Conservation (phyloP, 768 basidiomycete species). For the Mycena pura region DNA sequence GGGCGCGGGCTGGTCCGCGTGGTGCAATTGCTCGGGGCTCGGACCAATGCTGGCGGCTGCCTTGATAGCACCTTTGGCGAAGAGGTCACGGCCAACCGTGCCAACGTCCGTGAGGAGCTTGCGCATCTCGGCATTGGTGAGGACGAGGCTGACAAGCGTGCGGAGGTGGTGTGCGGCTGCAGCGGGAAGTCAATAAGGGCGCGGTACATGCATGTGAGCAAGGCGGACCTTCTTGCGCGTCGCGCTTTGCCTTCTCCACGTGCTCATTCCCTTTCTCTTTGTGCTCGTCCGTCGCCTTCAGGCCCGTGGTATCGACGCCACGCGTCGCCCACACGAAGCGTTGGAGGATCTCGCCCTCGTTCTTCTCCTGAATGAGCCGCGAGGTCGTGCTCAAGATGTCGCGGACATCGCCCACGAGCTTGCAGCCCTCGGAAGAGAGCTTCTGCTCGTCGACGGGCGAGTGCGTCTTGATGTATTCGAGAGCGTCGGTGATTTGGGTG, state of each 20-base stretch:
- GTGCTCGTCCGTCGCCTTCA: slow-evolving; percentile 36
- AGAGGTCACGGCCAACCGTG: slow-evolving; percentile 81
- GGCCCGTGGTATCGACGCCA: slow-evolving; percentile 46
- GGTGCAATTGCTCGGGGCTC: slow-evolving; percentile 60
- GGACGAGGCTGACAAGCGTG: slow-evolving; percentile 82
- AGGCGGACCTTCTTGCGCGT: slow-evolving; percentile 64
- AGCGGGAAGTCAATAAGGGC: neutral
- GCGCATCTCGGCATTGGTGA: slow-evolving; percentile 93
- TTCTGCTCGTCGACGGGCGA: slow-evolving; percentile 65
- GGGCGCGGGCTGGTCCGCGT: slow-evolving; percentile 74
- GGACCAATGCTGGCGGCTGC: slow-evolving; percentile 77
- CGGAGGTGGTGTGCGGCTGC: slow-evolving; percentile 85
- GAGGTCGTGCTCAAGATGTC: slow-evolving; percentile 77
- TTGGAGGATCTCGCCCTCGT: slow-evolving; percentile 90
- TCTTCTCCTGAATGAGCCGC: slow-evolving; percentile 77
- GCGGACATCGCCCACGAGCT: slow-evolving; percentile 77
- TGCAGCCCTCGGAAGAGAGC: slow-evolving; percentile 79
- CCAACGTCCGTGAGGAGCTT: slow-evolving; percentile 85
- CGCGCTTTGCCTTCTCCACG: slow-evolving; percentile 46
- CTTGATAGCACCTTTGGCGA: slow-evolving; percentile 75
- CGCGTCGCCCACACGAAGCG: slow-evolving; percentile 87
- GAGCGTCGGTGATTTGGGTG: slow-evolving; percentile 74
- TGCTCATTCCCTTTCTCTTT: slow-evolving; percentile 28
- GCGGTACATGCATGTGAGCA: neutral
- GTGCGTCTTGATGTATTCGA: slow-evolving; percentile 67